Conservation (phyloP, 768 basidiomycete genomes). For the Leucogyrophana mollusca region DNA sequence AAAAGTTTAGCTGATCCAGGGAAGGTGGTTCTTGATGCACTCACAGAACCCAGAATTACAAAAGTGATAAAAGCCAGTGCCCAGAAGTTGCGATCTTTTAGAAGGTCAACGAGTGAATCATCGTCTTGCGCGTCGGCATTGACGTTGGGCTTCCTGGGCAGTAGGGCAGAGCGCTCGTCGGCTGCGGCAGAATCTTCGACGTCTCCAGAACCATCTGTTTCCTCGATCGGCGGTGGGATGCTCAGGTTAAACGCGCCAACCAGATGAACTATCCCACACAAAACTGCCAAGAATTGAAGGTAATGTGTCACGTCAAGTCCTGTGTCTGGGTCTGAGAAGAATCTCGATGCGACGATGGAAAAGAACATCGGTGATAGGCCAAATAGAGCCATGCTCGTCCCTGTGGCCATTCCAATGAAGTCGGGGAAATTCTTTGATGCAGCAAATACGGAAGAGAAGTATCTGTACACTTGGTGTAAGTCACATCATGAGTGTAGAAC, state of each 20-base stretch:
- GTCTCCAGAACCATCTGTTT: neutral
- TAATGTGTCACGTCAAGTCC: conserved; percentile 50
- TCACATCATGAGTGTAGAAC: neutral
- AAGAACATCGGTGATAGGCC: conserved; percentile 81
- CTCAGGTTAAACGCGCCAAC: conserved; percentile 43
- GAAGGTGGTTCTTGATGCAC: conserved; percentile 25
- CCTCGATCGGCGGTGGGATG: neutral
- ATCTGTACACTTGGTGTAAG: conserved; percentile 31
- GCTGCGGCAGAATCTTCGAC: conserved; percentile 11
- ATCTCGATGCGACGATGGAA: conserved; percentile 58
- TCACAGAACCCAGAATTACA: conserved; percentile 65
- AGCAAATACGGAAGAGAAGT: conserved; percentile 74
- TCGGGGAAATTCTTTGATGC: conserved; percentile 70
- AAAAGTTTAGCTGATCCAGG: neutral
- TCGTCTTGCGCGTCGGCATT: conserved; percentile 1
- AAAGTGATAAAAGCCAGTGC: conserved; percentile 49
- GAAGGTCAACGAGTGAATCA: conserved; percentile 32
- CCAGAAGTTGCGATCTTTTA: conserved; percentile 65
- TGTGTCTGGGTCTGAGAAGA: conserved; percentile 49
- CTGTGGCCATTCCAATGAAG: conserved; percentile 65
- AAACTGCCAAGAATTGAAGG: conserved; percentile 54
- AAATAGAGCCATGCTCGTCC: conserved; percentile 68
- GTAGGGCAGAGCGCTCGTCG: conserved; percentile 29
- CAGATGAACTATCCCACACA: conserved; percentile 53
- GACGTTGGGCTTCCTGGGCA: conserved; percentile 22